Evolutionary conservation across 2,329 filamentous ascomycete genomes (phyloP), one percentile per base, ranked within the genome.

Genomic region (Exophiala lecanii-corni): DNA sequence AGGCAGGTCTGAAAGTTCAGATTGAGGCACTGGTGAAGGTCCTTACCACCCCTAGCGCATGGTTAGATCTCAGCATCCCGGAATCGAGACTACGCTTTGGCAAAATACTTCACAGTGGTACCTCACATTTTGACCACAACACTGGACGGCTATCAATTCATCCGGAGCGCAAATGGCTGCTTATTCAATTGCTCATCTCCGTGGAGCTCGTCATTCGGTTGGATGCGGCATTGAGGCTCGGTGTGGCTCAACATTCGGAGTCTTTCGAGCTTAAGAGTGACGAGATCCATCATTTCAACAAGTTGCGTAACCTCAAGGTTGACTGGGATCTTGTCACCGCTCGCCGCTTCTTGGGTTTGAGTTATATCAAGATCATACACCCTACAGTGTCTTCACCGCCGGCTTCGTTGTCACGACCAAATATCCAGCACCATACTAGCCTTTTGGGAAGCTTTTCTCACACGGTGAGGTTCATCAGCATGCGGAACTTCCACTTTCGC

Each of bases 241-340:
- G 59, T 9, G 62, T 75, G 20, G 56, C 71, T 18, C 59, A 63
- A 15, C 58, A 61, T 30, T 59, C 65, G 1, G 58, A 62, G 5
- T 60, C 64, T n/a, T 56, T 70, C 17, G 55, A 59, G 23, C 58
- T 75, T 31, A 69, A 65, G 2, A 54, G 59, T 2, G 58, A 65
- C 17, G 70, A 75, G 37, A 60, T 73, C 10, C 57, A 64, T 15
- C 61, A 66, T 5, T 72, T 75, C 39, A 64, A 70, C 35, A 63
- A 63, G 16, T 55, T 72, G 32, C 68, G 71, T 42, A 71, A 66
- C n/a, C 61, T 63, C 4, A 78, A 79, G 52, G 63, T 73, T 3
- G 69, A 76, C 39, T 79, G 75, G 75, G 74, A 78, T 57, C 58
- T 79, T 17, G 63, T 79, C 2, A 63, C 74, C 13, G 72, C 71